Evolutionary conservation across 2,329 filamentous ascomycete genomes (phyloP).

Genomic region (Alternaria dauci): DNA sequence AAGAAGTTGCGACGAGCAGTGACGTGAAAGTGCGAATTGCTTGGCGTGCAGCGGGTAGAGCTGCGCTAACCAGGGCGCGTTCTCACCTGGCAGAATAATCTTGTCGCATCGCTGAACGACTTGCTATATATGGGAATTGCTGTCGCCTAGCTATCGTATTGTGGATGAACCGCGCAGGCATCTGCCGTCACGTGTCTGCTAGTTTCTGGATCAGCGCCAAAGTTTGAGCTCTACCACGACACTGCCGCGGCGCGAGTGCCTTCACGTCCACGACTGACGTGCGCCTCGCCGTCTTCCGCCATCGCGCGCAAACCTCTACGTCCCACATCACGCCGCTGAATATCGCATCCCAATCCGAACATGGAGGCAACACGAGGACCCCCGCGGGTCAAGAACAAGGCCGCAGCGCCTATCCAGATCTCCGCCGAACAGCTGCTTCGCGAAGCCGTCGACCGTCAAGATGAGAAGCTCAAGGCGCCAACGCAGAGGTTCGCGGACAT

Average conservation of each 20-base stretch:
- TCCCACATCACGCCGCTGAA: background rate
- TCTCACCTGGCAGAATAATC: conserved; percentile 3
- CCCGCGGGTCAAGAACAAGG: conserved; percentile 98
- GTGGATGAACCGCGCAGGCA: background rate
- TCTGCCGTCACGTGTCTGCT: conserved; percentile 2
- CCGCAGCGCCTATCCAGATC: conserved; percentile 81
- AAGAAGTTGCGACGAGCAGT: conserved; percentile 16
- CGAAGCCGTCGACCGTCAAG: conserved; percentile 96
- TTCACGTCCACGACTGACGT: conserved; percentile 4
- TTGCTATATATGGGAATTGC: background rate
- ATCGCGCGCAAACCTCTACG: background rate
- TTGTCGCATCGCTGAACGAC: conserved; percentile 2
- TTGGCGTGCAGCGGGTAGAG: conserved; percentile 32
- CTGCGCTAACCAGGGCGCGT: conserved; percentile 22
- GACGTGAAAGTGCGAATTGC: conserved; percentile 25
- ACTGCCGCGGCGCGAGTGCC: conserved; percentile 10
- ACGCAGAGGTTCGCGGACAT: conserved; percentile 95
- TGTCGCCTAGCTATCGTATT: background rate
- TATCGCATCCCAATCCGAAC: conserved; percentile 32
- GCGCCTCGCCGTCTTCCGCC: background rate
- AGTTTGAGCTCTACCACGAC: conserved; percentile 13
- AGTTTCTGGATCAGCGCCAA: conserved; percentile 13
- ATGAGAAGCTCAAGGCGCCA: conserved; percentile 84
- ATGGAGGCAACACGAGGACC: conserved; percentile 93
- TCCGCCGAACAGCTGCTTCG: conserved; percentile 96